phyloP scores from a whole-genome alignment of 176 grass and related monocot species.

The Cymbopogon citratus region DNA sequence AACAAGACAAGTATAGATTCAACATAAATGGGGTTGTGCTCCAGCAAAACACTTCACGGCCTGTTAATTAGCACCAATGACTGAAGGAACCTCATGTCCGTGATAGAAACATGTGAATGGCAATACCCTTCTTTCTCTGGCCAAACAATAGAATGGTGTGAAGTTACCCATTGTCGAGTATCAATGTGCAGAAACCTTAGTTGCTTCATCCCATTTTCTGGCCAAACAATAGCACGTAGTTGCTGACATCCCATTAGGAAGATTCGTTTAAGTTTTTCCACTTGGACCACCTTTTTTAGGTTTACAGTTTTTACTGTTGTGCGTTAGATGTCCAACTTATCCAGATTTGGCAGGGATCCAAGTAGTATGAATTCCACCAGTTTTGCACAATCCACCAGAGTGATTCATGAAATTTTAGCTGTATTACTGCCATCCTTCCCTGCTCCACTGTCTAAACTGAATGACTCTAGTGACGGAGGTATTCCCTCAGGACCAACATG shows the following conservation, averaged over 20 bases:
- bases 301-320: neutral
- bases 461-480: neutral
- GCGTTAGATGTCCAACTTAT: neutral
- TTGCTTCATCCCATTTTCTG: neutral
- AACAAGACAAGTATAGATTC: neutral
- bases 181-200: neutral
- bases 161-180: neutral
- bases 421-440: too few species aligned
- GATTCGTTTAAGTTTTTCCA: neutral
- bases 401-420: neutral
- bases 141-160: neutral
- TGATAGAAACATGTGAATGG: neutral
- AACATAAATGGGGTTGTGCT: neutral
- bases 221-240: neutral
- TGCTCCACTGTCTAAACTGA: neutral
- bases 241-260: neutral
- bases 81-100: neutral
- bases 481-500: too few species aligned
- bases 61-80: neutral
- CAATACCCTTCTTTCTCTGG: neutral
- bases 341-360: neutral
- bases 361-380: neutral
- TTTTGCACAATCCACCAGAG: neutral
- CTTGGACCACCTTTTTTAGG: neutral
- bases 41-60: neutral